These are phyloP conservation scores for Pseudevernia furfuracea DNA, from an alignment of 495 filamentous ascomycete genomes.

Conservation along the genomic window DNA sequence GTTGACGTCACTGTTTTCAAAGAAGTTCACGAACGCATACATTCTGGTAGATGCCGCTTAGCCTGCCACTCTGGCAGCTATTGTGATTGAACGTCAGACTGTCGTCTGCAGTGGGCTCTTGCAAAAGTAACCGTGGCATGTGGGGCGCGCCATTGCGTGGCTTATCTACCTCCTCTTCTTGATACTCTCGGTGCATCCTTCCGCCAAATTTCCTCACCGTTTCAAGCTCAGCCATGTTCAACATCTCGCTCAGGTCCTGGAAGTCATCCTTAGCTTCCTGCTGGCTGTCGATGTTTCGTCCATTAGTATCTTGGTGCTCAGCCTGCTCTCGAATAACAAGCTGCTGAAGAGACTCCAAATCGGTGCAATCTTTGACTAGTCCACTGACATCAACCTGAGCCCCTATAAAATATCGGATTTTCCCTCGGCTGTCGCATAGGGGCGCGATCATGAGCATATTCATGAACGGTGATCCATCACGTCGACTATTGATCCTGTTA, in stretches of 20 bases:
- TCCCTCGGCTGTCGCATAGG: slow-evolving; percentile 53
- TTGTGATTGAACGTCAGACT: slow-evolving; percentile 4
- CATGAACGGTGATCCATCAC: slow-evolving; percentile 62
- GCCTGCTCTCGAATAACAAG: slow-evolving; percentile 32
- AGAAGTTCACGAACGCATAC: slow-evolving; percentile 25
- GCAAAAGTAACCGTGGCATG: slow-evolving; percentile 26
- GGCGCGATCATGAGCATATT: slow-evolving; percentile 59
- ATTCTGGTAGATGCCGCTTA: slow-evolving; percentile 42
- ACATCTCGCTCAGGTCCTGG: slow-evolving; percentile 53
- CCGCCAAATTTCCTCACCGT: slow-evolving; percentile 50
- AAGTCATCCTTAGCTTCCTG: slow-evolving; percentile 41
- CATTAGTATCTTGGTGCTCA: not conserved
- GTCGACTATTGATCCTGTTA: slow-evolving; percentile 36
- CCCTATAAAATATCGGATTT: slow-evolving; percentile 55
- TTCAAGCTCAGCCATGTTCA: slow-evolving; percentile 52
- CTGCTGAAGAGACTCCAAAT: slow-evolving; percentile 50
- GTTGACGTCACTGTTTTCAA: not conserved
- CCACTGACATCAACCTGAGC: slow-evolving; percentile 56
- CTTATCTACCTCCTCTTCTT: slow-evolving; percentile 34
- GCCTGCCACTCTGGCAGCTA: slow-evolving; percentile 22
- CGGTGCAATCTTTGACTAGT: slow-evolving; percentile 48
- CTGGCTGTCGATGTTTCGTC: slow-evolving; percentile 12
- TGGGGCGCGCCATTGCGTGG: slow-evolving; percentile 22
- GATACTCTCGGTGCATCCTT: slow-evolving; percentile 45
- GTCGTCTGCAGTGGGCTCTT: slow-evolving; percentile 25